These are phyloP conservation scores for Candida taoyuanica DNA, from an alignment of 805 yeast species.

Conservation along the genomic window DNA sequence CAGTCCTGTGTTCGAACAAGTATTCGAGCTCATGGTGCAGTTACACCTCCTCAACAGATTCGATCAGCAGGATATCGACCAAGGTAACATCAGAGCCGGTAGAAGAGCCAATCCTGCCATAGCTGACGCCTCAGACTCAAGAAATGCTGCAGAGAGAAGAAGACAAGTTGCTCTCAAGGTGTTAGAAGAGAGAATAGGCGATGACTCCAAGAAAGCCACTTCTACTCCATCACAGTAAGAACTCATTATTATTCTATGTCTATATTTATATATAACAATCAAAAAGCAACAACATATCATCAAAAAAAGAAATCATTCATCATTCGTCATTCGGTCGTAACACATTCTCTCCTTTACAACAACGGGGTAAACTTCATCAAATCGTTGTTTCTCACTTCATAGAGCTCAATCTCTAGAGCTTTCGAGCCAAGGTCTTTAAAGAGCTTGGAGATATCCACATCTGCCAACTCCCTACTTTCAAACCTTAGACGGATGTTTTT, in stretches of 20 bases:
- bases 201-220: constrained; percentile 15
- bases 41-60: constrained; percentile 56
- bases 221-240: no score
- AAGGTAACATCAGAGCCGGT: constrained; percentile 67
- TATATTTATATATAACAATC: no score
- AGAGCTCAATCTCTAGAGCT: constrained; percentile 18
- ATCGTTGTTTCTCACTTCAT: constrained; percentile 17
- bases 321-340: not conserved
- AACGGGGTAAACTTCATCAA: constrained; percentile 23
- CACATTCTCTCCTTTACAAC: constrained; percentile 12
- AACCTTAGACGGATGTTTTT: constrained; percentile 19
- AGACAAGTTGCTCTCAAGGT: constrained; percentile 74
- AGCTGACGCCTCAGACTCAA: constrained; percentile 28
- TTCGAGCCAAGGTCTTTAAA: constrained; percentile 17
- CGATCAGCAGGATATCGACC: constrained; percentile 64
- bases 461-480: constrained; percentile 15
- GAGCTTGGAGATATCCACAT: constrained; percentile 17
- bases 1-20: constrained; percentile 43
- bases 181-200: constrained; percentile 55
- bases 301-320: no score
- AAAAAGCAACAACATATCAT: not conserved
- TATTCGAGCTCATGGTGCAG: constrained; percentile 36
- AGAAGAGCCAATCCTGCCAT: constrained; percentile 39
- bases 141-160: constrained; percentile 67
- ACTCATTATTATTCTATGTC: no score